phyloP scores from a whole-genome alignment of 2,329 filamentous ascomycete species.

The Scedosporium minutisporum region DNA sequence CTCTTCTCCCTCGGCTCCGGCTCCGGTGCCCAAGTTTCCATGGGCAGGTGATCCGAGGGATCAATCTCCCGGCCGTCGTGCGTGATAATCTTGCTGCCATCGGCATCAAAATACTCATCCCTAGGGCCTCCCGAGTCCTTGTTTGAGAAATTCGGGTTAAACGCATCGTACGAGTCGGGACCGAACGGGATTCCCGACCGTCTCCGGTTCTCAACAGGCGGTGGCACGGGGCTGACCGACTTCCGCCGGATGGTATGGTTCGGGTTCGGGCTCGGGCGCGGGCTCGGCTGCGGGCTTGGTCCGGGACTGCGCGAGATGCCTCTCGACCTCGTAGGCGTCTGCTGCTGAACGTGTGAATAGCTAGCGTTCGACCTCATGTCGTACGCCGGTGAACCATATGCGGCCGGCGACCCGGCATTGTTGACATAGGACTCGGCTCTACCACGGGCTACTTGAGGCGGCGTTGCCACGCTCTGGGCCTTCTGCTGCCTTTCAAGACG shows the following conservation, averaged over 20 bases:
- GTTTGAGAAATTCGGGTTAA: conserved; percentile 51
- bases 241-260: conserved; percentile 55
- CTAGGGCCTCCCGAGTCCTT: conserved; percentile 21
- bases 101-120: conserved; percentile 39
- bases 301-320: conserved; percentile 27
- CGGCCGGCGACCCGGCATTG: neutral
- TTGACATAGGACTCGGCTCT: neutral
- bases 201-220: conserved; percentile 34
- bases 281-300: conserved; percentile 19
- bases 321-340: conserved; percentile 10
- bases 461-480: conserved; percentile 22
- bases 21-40: conserved; percentile 69
- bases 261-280: conserved; percentile 26
- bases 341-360: conserved; percentile 22
- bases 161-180: conserved; percentile 64
- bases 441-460: conserved; percentile 24
- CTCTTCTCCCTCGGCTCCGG: conserved; percentile 42
- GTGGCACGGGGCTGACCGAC: conserved; percentile 63
- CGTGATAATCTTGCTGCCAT: conserved; percentile 55
- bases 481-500: conserved; percentile 31
- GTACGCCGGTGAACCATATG: conserved; percentile 29
- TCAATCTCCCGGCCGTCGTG: conserved; percentile 70
- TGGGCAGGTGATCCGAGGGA: conserved; percentile 69
- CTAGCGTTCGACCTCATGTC: conserved; percentile 30
- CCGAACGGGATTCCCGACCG: conserved; percentile 59